A percentile compares a stretch with the other conserved stretches of the same genome.
Conservation (phyloP, 768 basidiomycete genomes). For the Cubamyces lactineus region DNA sequence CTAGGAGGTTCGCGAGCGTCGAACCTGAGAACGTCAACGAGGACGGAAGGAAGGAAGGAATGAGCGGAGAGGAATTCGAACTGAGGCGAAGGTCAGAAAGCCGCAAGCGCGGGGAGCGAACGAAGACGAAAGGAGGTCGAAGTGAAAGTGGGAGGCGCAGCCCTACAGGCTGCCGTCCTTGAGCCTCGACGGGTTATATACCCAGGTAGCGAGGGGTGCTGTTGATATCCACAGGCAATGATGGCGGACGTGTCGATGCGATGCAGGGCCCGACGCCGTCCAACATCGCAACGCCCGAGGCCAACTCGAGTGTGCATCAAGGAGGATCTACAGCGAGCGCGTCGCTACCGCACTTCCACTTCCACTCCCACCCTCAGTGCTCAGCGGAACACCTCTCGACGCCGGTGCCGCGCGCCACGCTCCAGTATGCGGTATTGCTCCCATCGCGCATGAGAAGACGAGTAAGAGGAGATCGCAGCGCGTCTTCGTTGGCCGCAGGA, state of each 20-base stretch:
- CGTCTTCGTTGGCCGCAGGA: too few relatives aligned
- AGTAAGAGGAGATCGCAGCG: not conserved
- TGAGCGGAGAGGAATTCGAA: not conserved
- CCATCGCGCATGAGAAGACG: too few relatives aligned
- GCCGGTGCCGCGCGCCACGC: too few relatives aligned
- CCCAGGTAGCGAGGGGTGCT: constrained; percentile 1
- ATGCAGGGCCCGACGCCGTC: constrained; percentile 1
- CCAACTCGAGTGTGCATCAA: not conserved
- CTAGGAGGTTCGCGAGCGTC: not conserved
- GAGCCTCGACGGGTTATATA: constrained; percentile 11
- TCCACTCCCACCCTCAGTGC: too few relatives aligned
- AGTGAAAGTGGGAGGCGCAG: constrained; percentile 22
- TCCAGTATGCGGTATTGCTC: too few relatives aligned
- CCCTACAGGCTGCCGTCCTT: constrained; percentile 7
- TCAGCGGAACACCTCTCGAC: too few relatives aligned
- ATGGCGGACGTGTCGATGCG: constrained; percentile 11
- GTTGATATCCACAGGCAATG: constrained; percentile 1
- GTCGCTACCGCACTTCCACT: not conserved
- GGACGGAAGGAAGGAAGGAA: not conserved
- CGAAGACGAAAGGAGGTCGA: constrained; percentile 14
- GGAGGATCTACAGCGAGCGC: not conserved
- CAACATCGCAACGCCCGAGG: not conserved
- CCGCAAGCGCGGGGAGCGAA: constrained; percentile 10
- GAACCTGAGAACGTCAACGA: not conserved
- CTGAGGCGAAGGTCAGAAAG: constrained; percentile 1